A percentile compares a stretch with the other conserved stretches of the same genome.
phyloP scores from a whole-genome alignment of 1,284 basidiomycete species.

The Phlebopus sp. region DNA sequence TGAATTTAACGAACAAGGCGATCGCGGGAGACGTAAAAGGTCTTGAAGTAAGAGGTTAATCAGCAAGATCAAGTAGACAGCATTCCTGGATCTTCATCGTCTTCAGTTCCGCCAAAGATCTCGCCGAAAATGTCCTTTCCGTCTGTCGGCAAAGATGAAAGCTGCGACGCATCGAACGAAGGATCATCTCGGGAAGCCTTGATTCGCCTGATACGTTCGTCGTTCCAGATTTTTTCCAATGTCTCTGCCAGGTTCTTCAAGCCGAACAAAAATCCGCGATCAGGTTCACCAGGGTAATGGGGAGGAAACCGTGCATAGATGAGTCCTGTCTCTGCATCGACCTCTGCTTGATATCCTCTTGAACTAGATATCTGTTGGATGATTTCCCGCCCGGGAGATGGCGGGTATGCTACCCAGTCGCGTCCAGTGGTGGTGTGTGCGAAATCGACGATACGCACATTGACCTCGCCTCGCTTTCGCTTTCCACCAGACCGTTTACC shows the following conservation, averaged over 20 bases:
- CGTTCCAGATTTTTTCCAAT: slow-evolving; percentile 81
- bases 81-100: slow-evolving; percentile 67
- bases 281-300: slow-evolving; percentile 83
- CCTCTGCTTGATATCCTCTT: slow-evolving; percentile 77
- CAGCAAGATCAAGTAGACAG: slow-evolving; percentile 55
- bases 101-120: slow-evolving; percentile 54
- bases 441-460: slow-evolving; percentile 97
- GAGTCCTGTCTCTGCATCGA: slow-evolving; percentile 76
- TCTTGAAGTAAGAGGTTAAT: background rate
- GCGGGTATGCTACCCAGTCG: slow-evolving; percentile 78
- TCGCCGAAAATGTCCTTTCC: slow-evolving; percentile 76
- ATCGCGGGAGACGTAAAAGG: background rate
- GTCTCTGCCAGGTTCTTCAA: slow-evolving; percentile 77
- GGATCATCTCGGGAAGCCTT: slow-evolving; percentile 63
- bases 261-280: slow-evolving; percentile 93
- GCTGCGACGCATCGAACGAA: slow-evolving; percentile 42
- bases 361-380: slow-evolving; percentile 53
- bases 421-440: slow-evolving; percentile 96
- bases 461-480: slow-evolving; percentile 85
- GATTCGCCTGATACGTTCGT: slow-evolving; percentile 69
- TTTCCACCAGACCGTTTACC: slow-evolving; percentile 57
- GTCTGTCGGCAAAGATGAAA: slow-evolving; percentile 61
- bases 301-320: slow-evolving; percentile 91
- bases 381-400: slow-evolving; percentile 36
- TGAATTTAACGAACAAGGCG: background rate